phyloP scores from a whole-genome alignment of 1,284 basidiomycete genomes.

The Coniferiporia weirii region DNA sequence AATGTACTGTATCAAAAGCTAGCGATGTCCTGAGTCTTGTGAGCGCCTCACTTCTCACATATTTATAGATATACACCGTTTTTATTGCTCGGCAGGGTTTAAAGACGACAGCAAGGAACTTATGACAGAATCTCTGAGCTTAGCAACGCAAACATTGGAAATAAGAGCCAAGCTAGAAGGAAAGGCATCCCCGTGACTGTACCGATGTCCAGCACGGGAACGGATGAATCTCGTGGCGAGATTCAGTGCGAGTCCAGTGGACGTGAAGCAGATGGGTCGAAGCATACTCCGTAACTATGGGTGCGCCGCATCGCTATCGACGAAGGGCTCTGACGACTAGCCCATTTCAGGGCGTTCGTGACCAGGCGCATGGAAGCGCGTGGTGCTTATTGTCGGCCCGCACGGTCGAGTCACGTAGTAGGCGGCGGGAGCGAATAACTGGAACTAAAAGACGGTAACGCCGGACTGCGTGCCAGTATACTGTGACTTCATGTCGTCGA shows the following conservation, averaged over 20 bases:
- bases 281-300: not conserved
- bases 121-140: not conserved
- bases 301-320: not conserved
- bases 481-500: slow-evolving; percentile 81
- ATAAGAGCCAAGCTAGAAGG: not conserved
- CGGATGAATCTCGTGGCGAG: not conserved
- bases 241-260: not conserved
- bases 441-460: slow-evolving; percentile 68
- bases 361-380: not conserved
- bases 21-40: not conserved
- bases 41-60: not conserved
- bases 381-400: not conserved
- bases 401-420: not conserved
- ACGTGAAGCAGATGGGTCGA: not conserved
- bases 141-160: not conserved
- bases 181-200: not conserved
- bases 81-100: not conserved
- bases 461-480: slow-evolving; percentile 78
- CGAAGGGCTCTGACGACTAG: not conserved
- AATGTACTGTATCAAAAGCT: slow-evolving; percentile 1
- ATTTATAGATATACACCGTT: not conserved
- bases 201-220: not conserved
- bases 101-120: not conserved
- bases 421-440: not conserved
- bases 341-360: not conserved